Percentiles rank a stretch among this genome's conserved stretches.
phyloP scores from a whole-genome alignment of 2,329 filamentous ascomycete species.

The Rhinocladiella similis region DNA sequence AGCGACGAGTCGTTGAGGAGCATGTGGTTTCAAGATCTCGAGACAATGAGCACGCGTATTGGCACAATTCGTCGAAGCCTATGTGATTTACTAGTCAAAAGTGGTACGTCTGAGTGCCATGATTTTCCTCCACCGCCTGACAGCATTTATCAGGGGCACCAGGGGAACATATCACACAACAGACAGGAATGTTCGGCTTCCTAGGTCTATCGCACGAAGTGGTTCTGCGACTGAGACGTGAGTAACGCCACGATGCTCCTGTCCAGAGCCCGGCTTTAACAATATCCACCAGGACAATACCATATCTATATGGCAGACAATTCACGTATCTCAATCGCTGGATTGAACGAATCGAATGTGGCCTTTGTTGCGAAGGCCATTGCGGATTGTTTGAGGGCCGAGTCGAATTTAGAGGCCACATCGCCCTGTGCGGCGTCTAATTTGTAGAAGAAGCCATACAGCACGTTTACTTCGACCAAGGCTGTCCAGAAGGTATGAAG shows the following conservation, averaged over 20 bases:
- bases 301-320: constrained; percentile 46
- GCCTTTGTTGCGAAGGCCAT: constrained; percentile 35
- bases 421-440: too few relatives aligned
- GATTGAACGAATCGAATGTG: constrained; percentile 43
- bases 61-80: constrained; percentile 30
- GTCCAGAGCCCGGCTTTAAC: not conserved
- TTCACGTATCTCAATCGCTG: constrained; percentile 39
- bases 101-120: constrained; percentile 16
- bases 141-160: constrained; percentile 30
- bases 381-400: too few relatives aligned
- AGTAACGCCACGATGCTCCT: not conserved
- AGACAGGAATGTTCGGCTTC: constrained; percentile 42
- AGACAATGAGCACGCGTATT: constrained; percentile 36
- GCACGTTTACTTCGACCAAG: too few relatives aligned
- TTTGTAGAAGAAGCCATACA: too few relatives aligned
- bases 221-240: constrained; percentile 22
- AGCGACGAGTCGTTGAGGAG: constrained; percentile 24
- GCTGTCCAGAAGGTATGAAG: too few relatives aligned
- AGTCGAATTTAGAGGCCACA: too few relatives aligned
- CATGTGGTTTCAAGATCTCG: constrained; percentile 38
- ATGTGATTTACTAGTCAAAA: too few relatives aligned
- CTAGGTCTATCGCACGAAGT: constrained; percentile 37
- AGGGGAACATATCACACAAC: constrained; percentile 34
- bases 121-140: not conserved
- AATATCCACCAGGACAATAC: constrained; percentile 33